Conservation (phyloP, 352 stramenopile species). For the Pythium rishiriense region DNA sequence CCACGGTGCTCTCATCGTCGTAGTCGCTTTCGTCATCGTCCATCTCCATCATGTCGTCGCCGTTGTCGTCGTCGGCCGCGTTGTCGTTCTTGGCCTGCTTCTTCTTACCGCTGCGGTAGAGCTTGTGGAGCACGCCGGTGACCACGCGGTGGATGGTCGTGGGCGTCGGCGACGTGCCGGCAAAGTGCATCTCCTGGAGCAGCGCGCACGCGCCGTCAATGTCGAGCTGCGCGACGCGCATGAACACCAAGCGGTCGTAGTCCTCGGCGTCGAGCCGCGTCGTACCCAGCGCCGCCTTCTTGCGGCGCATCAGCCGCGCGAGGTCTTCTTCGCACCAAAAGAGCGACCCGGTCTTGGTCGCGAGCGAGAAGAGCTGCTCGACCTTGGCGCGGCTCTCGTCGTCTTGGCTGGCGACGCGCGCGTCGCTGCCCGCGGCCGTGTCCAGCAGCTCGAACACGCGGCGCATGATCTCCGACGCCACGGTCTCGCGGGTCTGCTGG, state of each 20-base stretch:
- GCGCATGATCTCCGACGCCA: conserved; percentile 61
- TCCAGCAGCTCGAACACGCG: conserved; percentile 68
- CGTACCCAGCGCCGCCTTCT: conserved; percentile 43
- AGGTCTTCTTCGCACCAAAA: conserved; percentile 69
- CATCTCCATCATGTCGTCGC: conserved; percentile 32
- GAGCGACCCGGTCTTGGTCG: conserved; percentile 51
- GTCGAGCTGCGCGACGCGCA: conserved; percentile 48
- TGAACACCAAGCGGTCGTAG: conserved; percentile 75
- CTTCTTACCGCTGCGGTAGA: conserved; percentile 22
- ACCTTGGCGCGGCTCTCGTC: conserved; percentile 44
- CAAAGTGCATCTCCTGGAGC: conserved; percentile 84
- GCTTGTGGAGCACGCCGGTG: conserved; percentile 52
- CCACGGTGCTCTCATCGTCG: conserved; percentile 34
- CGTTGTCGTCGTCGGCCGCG: conserved; percentile 12
- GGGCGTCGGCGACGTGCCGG: conserved; percentile 54
- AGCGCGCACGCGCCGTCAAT: conserved; percentile 53
- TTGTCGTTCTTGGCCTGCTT: no score
- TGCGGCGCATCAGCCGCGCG: conserved; percentile 46
- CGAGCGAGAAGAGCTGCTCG: conserved; percentile 52
- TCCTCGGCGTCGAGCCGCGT: conserved; percentile 38
- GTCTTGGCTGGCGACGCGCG: conserved; percentile 21
- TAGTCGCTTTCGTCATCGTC: conserved; percentile 31
- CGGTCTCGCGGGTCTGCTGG: conserved; percentile 40
- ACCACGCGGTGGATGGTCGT: conserved; percentile 77
- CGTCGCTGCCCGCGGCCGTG: conserved; percentile 27